These are phyloP conservation scores for Coprinopsis marcescibilis DNA, from an alignment of 768 basidiomycete species.

Conservation along the genomic window DNA sequence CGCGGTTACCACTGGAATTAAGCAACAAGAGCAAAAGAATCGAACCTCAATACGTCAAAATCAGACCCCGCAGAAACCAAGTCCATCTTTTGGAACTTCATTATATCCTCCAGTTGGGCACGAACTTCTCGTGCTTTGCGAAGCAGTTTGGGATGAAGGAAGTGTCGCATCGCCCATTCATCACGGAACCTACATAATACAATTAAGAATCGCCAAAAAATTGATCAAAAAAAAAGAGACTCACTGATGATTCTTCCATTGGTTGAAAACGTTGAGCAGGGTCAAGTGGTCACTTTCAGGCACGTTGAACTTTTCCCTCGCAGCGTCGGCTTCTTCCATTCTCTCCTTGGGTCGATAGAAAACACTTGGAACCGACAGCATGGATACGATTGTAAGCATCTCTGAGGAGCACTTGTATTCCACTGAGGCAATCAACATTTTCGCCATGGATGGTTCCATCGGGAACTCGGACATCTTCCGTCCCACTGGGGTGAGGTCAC, in stretches of 20 bases:
- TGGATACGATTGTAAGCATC: constrained; percentile 98
- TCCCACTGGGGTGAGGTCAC: constrained; percentile 89
- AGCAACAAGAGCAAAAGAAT: not conserved
- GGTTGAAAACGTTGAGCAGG: constrained; percentile 91
- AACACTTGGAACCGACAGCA: constrained; percentile 96
- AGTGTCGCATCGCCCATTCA: constrained; percentile 93
- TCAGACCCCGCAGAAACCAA: constrained; percentile 89
- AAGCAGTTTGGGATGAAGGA: constrained; percentile 92
- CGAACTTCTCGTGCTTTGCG: constrained; percentile 95
- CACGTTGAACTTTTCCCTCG: constrained; percentile 97
- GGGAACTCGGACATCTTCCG: constrained; percentile 99
- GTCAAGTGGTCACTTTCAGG: constrained; percentile 98
- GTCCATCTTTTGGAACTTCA: constrained; percentile 98
- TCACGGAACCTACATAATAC: constrained; percentile 66
- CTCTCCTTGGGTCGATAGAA: constrained; percentile 97
- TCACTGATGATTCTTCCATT: constrained; percentile 95
- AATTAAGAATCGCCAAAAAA: constrained; percentile 3
- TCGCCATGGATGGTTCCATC: constrained; percentile 98
- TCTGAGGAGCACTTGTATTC: constrained; percentile 91
- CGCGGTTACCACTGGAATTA: not conserved
- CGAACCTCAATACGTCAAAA: constrained; percentile 77
- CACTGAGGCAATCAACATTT: constrained; percentile 95
- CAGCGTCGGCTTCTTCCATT: constrained; percentile 96
- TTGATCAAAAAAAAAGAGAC: constrained; percentile 21
- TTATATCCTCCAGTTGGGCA: constrained; percentile 94